Base-by-base conservation (phyloP, 2,329 filamentous ascomycete genomes). In the Scortechinia acanthostroma region DNA sequence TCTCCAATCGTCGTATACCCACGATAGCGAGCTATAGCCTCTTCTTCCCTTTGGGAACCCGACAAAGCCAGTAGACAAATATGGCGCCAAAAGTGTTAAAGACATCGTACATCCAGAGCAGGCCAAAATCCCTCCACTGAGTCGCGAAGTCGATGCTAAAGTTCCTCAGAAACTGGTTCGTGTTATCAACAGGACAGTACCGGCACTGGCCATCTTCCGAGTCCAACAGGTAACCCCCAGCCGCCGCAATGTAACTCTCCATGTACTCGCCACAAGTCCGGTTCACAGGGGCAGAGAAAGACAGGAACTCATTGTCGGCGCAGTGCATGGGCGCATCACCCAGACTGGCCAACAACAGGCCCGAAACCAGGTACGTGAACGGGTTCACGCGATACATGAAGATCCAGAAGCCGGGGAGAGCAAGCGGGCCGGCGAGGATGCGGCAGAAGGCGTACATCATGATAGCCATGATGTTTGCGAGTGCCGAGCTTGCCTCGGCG, bases 361-460 rank as follows among this genome's bases (percentile, higher is more conserved):
- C 86, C 5, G 76, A 74, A 21, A 91, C 78, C n/a, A 93, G 68
- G 59, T 95, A 95, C 0, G 86, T 91, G 53, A 95, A 86, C 0
- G 90, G 89, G 0, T 83, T 89, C 43, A 90, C 66, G 42, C 85
- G 78, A 63, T 91, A 91, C 82, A 90, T 87, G 70, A 89, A 89
- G 53, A 84, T 81, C 86, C 87, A 91, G 72, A 91, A 90, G 4
- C 77, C 68, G 0, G 87, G 86, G 25, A 91, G 73, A 2, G 65
- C 61, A 2, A 65, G 61, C 0, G 84, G 83, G 10, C 10, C n/a
- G 10, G 25, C 25, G 25, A 30, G 25, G n/a, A 30, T n/a, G n/a
- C 62, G 58, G 56, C 76, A 79, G 66, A 84, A 86, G 21, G 80
- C 69, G 37, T 86, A 68, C 37, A 70, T 73, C 51, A 86, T 66